Base-by-base conservation (phyloP, 1,139 yeast species). In the Protomyces inundatus region DNA sequence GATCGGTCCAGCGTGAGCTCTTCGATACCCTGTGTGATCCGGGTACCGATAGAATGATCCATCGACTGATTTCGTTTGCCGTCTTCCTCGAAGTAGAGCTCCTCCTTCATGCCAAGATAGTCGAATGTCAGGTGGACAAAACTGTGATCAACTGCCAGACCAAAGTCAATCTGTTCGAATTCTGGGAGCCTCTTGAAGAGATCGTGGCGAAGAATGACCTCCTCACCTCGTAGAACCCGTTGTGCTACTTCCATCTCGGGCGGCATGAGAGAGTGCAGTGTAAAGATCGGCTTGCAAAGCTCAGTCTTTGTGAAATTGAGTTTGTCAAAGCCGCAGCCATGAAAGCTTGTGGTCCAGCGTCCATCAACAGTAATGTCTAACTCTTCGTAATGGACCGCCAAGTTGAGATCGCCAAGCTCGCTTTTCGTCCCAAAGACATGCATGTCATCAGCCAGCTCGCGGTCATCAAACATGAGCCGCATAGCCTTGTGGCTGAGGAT, bases 321-420 rank as follows among this genome's bases (percentile, higher is more conserved):
- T 23, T 23, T 23, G 23, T 23, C 23, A 2, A 23, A 23, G 23
- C 23, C 23, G 23, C 23, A 23, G 23, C 23, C 23, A 23, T 23
- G 23, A 23, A 23, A 23, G 23, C 23, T 23, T 23, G 23, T 23
- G 23, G 23, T 23, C 23, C 23, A 23, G 23, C 23, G 23, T 23
- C 23, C 23, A 23, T 23, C 23, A 23, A 23, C 23, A 23, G 23
- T 23, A 46, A 65, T 60, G 56, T 65, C 48, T 64, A 66, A 45
- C 6, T 65, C 70, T 67, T 68, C 54, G 32, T 72, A 54, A 51
- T 66, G 65, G 48, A 52, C 55, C 14, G 77, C 76, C 1, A 76
- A 71, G 72, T 76, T 71, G 58, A 68, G 70, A 66, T 76, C 79
- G 2, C 79, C 79, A 63, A 76, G 73, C 66, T 75, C 73, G 42